Evolutionary conservation across 495 filamentous ascomycete genomes (phyloP), one percentile per base, ranked within the genome.

Genomic region (Paragyromitra xinjiangensis): DNA sequence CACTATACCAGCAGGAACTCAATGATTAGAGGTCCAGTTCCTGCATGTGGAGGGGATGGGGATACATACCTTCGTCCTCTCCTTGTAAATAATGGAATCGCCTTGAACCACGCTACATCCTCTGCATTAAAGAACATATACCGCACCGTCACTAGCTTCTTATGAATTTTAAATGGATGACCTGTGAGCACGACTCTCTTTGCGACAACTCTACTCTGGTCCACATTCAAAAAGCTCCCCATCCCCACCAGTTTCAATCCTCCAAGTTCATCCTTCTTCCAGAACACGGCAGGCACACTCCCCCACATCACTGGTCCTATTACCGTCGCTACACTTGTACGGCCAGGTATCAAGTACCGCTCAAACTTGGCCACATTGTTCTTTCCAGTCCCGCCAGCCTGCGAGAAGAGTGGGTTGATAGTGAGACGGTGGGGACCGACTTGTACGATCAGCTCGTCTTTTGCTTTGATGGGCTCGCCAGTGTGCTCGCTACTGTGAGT

Each of bases 101-200:
- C 94, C 84, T 97, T 97, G 87, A 98, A 99, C 94, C 94, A 99
- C 77, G 90, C 87, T 55, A 99, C 91, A 82, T 99, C 96, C 84
- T 97, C 93, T 16, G 74, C 72, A 50, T 97, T 97, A 89, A 99
- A 99, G 87, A 99, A 99, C 95, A 99, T 98, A 88, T 98, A 98
- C 29, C 95, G 91, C 26, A 99, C 90, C 0, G 96, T 98, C 68
- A 98, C 96, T 29, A 98, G 85, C 84, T 92, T 93, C 86, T 95
- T 95, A 88, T 99, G 94, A 80, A 99, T 98, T 86, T 99, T 98
- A 86, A 92, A 97, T 0, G 96, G 95, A 83, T 98, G 95, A 50
- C 95, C 95, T 0, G 95, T 97, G 68, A 99, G 87, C 73, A 98
- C 94, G 76, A 95, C 90, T 67, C 95, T 91, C 85, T 99, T 99